Conservation (phyloP, 306 rosid genomes). For the Vigna mungo region DNA sequence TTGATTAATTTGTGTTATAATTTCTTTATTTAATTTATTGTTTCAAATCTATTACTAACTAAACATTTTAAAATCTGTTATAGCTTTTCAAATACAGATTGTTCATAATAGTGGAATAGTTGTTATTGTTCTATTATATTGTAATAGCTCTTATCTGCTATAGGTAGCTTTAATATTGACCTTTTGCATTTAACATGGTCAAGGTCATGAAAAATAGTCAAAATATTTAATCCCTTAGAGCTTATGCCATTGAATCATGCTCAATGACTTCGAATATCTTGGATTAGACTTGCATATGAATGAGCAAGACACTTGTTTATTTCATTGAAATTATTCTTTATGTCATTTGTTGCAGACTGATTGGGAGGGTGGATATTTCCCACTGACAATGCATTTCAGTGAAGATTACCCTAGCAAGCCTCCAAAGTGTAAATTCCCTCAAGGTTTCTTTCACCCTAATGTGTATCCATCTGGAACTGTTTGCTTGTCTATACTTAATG, state of each 20-base stretch:
- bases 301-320: background rate
- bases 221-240: background rate
- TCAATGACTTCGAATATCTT: background rate
- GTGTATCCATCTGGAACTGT: constrained; percentile 99
- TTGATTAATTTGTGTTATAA: no score
- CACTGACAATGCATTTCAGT: constrained; percentile 92
- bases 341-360: constrained; percentile 77
- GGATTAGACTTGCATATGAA: constrained; percentile 11
- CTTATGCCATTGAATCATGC: background rate
- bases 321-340: constrained; percentile 7
- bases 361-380: constrained; percentile 97
- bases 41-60: no score
- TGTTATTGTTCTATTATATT: no score
- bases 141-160: no score
- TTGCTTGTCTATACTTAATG: constrained; percentile 94
- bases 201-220: background rate
- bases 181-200: constrained; percentile 12
- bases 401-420: constrained; percentile 99
- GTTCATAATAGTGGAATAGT: no score
- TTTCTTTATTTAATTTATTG: no score
- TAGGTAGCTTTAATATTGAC: background rate
- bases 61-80: no score
- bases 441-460: constrained; percentile 96
- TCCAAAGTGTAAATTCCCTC: constrained; percentile 94
- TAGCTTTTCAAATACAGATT: no score